phyloP scores from a whole-genome alignment of 2,329 filamentous ascomycete species.

The Aurifilum marmelostoma region DNA sequence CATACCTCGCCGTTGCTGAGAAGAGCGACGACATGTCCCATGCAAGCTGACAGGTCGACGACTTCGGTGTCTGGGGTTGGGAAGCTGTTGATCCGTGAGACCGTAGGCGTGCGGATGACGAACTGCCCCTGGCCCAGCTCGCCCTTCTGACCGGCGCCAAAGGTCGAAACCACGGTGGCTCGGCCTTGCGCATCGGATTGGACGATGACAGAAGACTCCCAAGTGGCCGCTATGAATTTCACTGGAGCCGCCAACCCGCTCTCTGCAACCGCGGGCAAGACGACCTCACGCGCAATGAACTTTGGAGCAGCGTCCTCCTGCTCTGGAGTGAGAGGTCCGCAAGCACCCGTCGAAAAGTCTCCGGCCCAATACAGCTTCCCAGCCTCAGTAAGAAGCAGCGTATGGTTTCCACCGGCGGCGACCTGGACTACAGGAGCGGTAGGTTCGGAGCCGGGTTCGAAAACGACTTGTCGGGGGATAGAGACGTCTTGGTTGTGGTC shows the following conservation, averaged over 20 bases:
- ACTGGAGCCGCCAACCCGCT: conserved; percentile 32
- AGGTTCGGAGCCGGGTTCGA: conserved; percentile 47
- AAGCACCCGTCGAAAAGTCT: conserved; percentile 58
- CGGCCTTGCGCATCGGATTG: conserved; percentile 47
- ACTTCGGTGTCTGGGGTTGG: conserved; percentile 64
- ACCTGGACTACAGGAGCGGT: conserved; percentile 44
- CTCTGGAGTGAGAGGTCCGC: conserved; percentile 46
- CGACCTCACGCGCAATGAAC: conserved; percentile 13
- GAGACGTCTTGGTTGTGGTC: conserved; percentile 73
- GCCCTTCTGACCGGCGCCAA: conserved; percentile 70
- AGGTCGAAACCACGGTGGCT: conserved; percentile 59
- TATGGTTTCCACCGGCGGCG: conserved; percentile 83
- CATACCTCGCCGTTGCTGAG: conserved; percentile 76
- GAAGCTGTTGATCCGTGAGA: conserved; percentile 60
- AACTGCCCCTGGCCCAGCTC: conserved; percentile 69
- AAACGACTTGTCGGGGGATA: conserved; percentile 64
- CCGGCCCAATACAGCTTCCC: conserved; percentile 70
- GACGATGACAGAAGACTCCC: conserved; percentile 73
- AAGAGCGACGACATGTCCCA: conserved; percentile 77
- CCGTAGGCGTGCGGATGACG: conserved; percentile 51
- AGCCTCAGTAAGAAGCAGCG: conserved; percentile 66
- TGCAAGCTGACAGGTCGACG: conserved; percentile 69
- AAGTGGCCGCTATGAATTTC: conserved; percentile 69
- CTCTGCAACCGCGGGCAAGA: not conserved
- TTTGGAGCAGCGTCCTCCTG: conserved; percentile 3